Percentiles rank a stretch among this genome's conserved stretches.
Evolutionary conservation across 208 protist species (phyloP).

Genomic region (Trichomonas vaginalis): DNA sequence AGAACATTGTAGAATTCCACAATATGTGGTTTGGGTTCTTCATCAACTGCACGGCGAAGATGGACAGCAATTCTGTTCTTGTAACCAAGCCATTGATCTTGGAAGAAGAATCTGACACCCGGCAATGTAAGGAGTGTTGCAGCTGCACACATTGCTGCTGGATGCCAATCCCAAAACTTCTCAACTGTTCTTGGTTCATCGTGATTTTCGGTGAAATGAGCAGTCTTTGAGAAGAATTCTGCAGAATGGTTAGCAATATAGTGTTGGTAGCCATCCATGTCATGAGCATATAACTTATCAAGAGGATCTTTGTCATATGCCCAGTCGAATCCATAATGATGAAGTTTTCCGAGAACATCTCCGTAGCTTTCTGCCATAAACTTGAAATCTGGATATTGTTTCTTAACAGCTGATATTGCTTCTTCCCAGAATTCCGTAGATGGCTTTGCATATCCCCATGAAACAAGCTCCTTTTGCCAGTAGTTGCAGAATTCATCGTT

Average conservation of each 20-base stretch:
- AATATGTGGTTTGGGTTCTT: neutral
- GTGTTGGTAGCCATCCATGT: neutral
- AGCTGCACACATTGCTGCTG: neutral
- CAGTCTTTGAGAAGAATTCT: neutral
- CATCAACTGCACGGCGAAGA: neutral
- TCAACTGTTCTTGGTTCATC: constrained; percentile 15
- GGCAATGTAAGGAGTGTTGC: neutral
- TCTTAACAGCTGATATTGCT: neutral
- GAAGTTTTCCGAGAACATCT: neutral
- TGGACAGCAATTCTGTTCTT: constrained; percentile 7
- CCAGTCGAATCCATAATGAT: constrained; percentile 12
- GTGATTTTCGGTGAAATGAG: constrained; percentile 19
- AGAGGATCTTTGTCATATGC: constrained; percentile 19
- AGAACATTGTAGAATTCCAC: neutral
- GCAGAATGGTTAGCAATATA: neutral
- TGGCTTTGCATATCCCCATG: neutral
- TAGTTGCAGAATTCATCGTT: constrained; percentile 14
- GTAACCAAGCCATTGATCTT: constrained; percentile 1
- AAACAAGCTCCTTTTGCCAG: neutral
- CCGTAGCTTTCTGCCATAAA: constrained; percentile 20
- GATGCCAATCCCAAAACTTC: neutral
- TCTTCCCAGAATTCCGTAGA: constrained; percentile 7
- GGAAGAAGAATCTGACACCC: constrained; percentile 12
- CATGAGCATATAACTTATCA: neutral
- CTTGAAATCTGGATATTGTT: neutral